These are phyloP conservation scores for Mallotus japonicus DNA, from an alignment of 441 rosid genomes.

Conservation along the genomic window DNA sequence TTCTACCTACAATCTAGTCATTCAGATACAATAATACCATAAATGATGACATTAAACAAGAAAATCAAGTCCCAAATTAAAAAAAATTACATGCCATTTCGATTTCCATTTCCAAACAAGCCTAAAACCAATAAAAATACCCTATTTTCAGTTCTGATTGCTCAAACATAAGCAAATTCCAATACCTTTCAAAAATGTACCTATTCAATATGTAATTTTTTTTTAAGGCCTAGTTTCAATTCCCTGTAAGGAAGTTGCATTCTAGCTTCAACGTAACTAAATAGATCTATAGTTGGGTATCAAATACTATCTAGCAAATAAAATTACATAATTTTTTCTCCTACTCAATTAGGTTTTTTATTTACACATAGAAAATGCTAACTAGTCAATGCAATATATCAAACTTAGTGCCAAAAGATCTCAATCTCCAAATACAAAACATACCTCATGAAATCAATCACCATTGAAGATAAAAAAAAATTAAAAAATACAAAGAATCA, in stretches of 20 bases:
- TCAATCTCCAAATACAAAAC: neutral
- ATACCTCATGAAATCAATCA: slow-evolving; percentile 16
- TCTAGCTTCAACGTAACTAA: too few relatives aligned
- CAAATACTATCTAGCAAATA: too few relatives aligned
- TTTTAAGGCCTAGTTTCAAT: neutral
- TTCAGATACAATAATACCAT: too few relatives aligned
- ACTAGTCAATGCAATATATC: too few relatives aligned
- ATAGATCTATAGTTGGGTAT: too few relatives aligned
- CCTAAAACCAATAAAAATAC: neutral
- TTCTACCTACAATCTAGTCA: neutral
- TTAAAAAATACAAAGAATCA: too few relatives aligned
- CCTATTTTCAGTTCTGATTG: neutral
- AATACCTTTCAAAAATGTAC: too few relatives aligned
- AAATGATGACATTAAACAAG: neutral
- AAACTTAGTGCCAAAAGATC: neutral
- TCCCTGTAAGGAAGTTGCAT: too few relatives aligned
- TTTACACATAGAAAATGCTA: too few relatives aligned
- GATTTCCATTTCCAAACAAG: neutral
- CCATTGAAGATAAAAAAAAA: neutral
- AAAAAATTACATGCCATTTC: neutral
- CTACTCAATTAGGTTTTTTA: too few relatives aligned
- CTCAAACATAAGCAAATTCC: neutral
- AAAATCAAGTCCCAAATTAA: neutral
- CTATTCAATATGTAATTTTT: too few relatives aligned
- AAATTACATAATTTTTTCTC: too few relatives aligned